Base-by-base conservation (phyloP, 352 stramenopile species). In the Pythium sukuiense region DNA sequence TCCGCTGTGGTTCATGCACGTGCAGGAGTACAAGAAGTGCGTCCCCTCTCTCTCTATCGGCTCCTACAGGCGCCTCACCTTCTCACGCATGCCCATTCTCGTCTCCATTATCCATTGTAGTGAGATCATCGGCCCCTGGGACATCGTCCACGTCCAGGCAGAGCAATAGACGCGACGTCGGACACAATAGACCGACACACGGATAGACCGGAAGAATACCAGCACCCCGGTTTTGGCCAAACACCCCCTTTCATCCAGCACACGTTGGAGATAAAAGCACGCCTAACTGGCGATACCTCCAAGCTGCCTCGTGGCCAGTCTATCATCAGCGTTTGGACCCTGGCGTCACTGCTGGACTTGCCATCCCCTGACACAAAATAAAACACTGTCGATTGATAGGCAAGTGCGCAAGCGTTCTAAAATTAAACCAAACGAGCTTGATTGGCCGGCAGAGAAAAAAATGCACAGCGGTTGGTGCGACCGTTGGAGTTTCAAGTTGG, bases 1-100 rank as follows among this genome's bases (percentile, higher is more conserved):
- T 67, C 92, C 92, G 62, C 79, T 97, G 48, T 94, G 83, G 88
- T 93, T 97, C 74, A 90, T 96, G 76, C 83, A 93, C 67, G 83
- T 96, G 50, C 88, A 96, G 67, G 79, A 91, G 72, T 90, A 96
- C 73, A 98, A 98, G 72, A 93, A 91, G 87, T 95, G 78, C 81
- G 82, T 81, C 0, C 2, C 57, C n/a, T 12, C 18, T 65, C 2
- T 48, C 27, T 24, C 12, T 53, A 49, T 43, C 37, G 11, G 11
- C 35, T 11, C 37, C 37, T 52, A 14, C 4, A 7, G 18, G 4
- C 6, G 6, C 41, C 9, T 30, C 14, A 13, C 18, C 16, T 32
- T 27, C 35, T 5, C 20, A 65, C 2, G 26, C 26, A 3, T 32
- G 1, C 12, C 24, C 35, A 29, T 72, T 55, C 63, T 71, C 67